Percentiles rank a stretch among this genome's conserved stretches.
phyloP scores from a whole-genome alignment of 805 yeast species.

The Zygoascus bituminiphila region DNA sequence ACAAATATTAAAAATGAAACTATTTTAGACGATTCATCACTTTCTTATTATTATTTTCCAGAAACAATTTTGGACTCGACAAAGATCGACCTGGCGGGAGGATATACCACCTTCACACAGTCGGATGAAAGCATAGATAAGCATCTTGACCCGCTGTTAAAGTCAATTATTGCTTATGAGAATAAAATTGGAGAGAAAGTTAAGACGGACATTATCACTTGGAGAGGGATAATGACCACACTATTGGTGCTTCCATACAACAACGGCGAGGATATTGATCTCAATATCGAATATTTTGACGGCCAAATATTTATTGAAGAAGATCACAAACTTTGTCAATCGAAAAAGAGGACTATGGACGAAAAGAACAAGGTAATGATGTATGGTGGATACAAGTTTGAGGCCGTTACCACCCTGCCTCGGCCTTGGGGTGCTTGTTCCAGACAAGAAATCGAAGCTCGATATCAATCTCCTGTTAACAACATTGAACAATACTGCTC shows the following conservation, averaged over 20 bases:
- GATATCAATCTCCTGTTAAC: constrained; percentile 52
- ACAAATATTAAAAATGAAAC: constrained; percentile 44
- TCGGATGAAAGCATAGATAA: constrained; percentile 39
- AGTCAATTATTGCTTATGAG: constrained; percentile 52
- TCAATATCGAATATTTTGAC: constrained; percentile 63
- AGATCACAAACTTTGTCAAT: constrained; percentile 24
- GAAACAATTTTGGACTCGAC: constrained; percentile 50
- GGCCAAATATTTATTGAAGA: constrained; percentile 37
- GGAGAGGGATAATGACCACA: constrained; percentile 77
- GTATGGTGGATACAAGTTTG: constrained; percentile 67
- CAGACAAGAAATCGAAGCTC: constrained; percentile 57
- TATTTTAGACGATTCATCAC: constrained; percentile 39
- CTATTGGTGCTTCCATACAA: constrained; percentile 62
- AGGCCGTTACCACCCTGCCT: constrained; percentile 62
- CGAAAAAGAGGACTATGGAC: constrained; percentile 13
- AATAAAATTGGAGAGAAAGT: constrained; percentile 34
- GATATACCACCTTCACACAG: constrained; percentile 49
- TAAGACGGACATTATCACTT: constrained; percentile 63
- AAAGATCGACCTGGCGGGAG: constrained; percentile 54
- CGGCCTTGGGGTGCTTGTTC: constrained; percentile 67
- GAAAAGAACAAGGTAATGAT: constrained; percentile 26
- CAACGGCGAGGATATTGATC: constrained; percentile 45
- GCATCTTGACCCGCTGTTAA: constrained; percentile 51
- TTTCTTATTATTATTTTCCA: constrained; percentile 76
- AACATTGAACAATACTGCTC: constrained; percentile 71